Evolutionary conservation across 2,329 filamentous ascomycete genomes (phyloP), one percentile per base, ranked within the genome.

Genomic region (Fusarium albidum): DNA sequence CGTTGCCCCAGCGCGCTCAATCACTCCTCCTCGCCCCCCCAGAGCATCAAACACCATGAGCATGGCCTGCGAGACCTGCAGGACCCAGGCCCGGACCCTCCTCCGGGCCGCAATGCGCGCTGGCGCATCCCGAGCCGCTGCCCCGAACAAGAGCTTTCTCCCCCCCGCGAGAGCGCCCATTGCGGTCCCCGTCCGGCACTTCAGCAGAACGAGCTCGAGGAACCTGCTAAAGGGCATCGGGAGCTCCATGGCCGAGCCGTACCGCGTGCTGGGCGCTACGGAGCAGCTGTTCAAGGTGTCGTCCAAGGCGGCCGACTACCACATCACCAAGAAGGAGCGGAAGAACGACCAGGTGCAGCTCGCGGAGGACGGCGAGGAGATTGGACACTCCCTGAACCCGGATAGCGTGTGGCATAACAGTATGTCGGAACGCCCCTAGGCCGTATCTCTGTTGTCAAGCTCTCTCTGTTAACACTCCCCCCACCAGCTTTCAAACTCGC

Each of bases 281-380:
- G 88, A 96, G 75, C 79, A 83, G 52, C 79, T 97, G 52, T 93
- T 92, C 77, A 87, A 89, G 69, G 82, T 85, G 58, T 96, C 91
- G 75, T 83, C 87, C 9, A 76, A 75, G 52, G 85, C 90, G 60
- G 92, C 90, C 38, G 84, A 87, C 57, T 97, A 97, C 74, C 84
- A 79, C 45, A 91, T 96, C 50, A 84, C 89, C 3, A 82, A 89
- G 61, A 80, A 85, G 47, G 77, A 83, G 43, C 80, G 88, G 62
- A 88, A 88, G 63, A 84, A 85, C 5, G 85, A 82, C 1, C 81
- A 84, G 40, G 83, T 95, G 46, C 83, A 86, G 25, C 88, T 86
- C 71, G 89, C 90, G 3, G 85, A 84, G 46, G 86, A 89, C 27
- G 93, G 92, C 9, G 90, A 96, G 71, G 91, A 98, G 72, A 72